Percentiles rank a stretch among this genome's conserved stretches.
These are phyloP conservation scores for Saccharomycopsis fermentans DNA, from an alignment of 805 yeast genomes.

Conservation along the genomic window DNA sequence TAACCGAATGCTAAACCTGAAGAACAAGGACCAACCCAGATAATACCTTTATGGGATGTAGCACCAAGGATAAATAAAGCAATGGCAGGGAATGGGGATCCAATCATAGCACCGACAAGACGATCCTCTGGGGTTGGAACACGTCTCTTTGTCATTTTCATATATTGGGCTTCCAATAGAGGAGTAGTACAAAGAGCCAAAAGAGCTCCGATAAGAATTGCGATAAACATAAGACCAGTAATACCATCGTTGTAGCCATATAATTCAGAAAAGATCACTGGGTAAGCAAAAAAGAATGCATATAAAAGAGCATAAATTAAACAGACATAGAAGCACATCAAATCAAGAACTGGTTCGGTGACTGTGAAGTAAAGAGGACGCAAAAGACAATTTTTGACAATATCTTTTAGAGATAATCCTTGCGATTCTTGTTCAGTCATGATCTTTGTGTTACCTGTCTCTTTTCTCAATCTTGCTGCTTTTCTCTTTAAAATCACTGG, in stretches of 20 bases:
- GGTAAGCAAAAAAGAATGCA: conserved; percentile 93
- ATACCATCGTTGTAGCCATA: conserved; percentile 70
- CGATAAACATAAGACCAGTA: conserved; percentile 82
- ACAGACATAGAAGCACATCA: conserved; percentile 79
- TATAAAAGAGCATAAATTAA: conserved; percentile 82
- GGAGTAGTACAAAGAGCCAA: conserved; percentile 71
- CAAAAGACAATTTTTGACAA: conserved; percentile 59
- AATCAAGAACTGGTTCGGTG: conserved; percentile 77
- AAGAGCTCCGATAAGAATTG: conserved; percentile 79
- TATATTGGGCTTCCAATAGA: conserved; percentile 53
- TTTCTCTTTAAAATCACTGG: conserved; percentile 65
- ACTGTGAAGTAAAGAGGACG: conserved; percentile 72
- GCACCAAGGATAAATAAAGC: conserved; percentile 76
- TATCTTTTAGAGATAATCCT: conserved; percentile 57
- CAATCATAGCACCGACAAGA: conserved; percentile 70
- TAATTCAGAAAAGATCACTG: conserved; percentile 71
- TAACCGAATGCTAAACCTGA: conserved; percentile 75
- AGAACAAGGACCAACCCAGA: conserved; percentile 74
- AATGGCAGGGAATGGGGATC: conserved; percentile 74
- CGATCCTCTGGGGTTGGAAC: conserved; percentile 73
- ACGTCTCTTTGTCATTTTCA: conserved; percentile 40
- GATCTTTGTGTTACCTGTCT: conserved; percentile 72
- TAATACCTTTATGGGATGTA: conserved; percentile 55
- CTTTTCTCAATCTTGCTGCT: conserved; percentile 59
- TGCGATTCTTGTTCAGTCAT: conserved; percentile 91